Evolutionary conservation across 1,139 yeast genomes (phyloP).

Genomic region (Lodderomyces parapsilosis): DNA sequence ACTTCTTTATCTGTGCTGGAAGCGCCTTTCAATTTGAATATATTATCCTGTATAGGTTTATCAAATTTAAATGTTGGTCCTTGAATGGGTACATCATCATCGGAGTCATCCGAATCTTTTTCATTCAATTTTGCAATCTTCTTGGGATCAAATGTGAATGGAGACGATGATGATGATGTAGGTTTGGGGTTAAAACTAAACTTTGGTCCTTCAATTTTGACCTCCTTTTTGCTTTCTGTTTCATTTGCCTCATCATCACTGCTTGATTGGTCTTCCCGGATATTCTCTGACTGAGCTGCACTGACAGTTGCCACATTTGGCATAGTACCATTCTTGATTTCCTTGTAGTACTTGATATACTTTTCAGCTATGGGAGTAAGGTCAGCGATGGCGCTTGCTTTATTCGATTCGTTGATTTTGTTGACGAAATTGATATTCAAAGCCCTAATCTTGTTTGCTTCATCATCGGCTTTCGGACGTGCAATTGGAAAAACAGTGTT

Average conservation of each 20-base stretch:
- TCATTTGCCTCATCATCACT: constrained; percentile 32
- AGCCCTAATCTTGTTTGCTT: constrained; percentile 54
- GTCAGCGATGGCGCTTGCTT: constrained; percentile 53
- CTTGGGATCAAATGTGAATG: constrained; percentile 55
- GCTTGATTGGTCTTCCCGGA: constrained; percentile 11
- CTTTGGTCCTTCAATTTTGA: constrained; percentile 63
- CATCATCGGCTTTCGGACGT: constrained; percentile 15
- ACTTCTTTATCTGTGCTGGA: not conserved
- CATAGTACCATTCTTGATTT: constrained; percentile 28
- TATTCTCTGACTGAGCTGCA: not conserved
- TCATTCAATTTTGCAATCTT: constrained; percentile 33
- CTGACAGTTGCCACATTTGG: not conserved
- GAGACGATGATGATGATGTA: constrained; percentile 49
- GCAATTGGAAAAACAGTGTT: not conserved
- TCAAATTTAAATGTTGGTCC: constrained; percentile 65
- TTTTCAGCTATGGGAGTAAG: constrained; percentile 57
- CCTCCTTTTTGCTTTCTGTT: constrained; percentile 34
- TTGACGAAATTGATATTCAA: constrained; percentile 64
- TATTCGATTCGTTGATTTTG: constrained; percentile 43
- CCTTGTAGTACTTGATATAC: constrained; percentile 55
- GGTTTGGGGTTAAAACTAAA: constrained; percentile 57
- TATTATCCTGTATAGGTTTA: constrained; percentile 46
- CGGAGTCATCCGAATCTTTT: constrained; percentile 46
- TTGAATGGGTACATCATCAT: constrained; percentile 56
- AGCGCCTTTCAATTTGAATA: constrained; percentile 39